phyloP scores from a whole-genome alignment of 306 rosid species.

The Gastrolobium bilobum region DNA sequence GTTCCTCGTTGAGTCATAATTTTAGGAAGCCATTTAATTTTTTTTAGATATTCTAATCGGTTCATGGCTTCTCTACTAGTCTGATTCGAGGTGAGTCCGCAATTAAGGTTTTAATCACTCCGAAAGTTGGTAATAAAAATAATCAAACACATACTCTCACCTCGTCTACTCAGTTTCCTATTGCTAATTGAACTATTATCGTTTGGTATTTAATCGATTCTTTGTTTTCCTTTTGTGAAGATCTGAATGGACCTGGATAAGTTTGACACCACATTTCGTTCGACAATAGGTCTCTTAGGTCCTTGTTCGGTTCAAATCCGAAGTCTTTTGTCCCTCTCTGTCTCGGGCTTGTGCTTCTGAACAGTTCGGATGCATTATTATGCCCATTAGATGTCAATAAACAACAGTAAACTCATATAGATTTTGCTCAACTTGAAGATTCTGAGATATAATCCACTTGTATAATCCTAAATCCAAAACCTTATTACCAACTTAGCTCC shows the following conservation, averaged over 20 bases:
- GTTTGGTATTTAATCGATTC: neutral
- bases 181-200: no score
- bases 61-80: no score
- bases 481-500: neutral
- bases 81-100: no score
- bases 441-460: conserved; percentile 3
- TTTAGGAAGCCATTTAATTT: neutral
- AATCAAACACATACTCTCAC: no score
- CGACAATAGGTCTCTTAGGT: conserved; percentile 10
- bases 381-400: conserved; percentile 13
- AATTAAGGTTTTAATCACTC: no score
- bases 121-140: no score
- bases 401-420: neutral
- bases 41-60: no score
- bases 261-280: conserved; percentile 14
- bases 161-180: no score
- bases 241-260: conserved; percentile 32
- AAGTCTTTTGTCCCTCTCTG: conserved; percentile 32
- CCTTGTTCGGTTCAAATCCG: conserved; percentile 26
- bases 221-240: neutral
- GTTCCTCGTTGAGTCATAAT: neutral
- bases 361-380: conserved; percentile 28
- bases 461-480: neutral
- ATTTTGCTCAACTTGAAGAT: neutral
- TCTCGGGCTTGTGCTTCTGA: neutral